phyloP scores from a whole-genome alignment of 768 basidiomycete species.

The Amanita brunnescens region DNA sequence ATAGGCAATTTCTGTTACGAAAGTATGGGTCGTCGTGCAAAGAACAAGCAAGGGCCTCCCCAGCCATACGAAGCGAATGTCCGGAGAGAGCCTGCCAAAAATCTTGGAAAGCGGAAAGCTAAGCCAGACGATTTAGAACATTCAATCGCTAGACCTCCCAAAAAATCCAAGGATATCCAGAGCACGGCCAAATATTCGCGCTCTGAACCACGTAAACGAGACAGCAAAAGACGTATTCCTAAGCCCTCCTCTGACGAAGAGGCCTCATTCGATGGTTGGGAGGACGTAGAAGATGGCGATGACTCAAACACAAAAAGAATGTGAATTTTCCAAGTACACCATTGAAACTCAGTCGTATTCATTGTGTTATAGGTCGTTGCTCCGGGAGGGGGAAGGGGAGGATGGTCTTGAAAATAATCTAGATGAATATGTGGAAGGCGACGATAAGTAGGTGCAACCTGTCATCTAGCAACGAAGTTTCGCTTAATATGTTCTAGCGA shows the following conservation, averaged over 20 bases:
- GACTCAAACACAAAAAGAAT: slow-evolving; percentile 30
- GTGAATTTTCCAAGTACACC: not conserved
- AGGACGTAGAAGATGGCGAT: slow-evolving; percentile 45
- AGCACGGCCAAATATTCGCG: slow-evolving; percentile 12
- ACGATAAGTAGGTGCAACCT: slow-evolving; percentile 28
- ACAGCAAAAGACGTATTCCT: slow-evolving; percentile 19
- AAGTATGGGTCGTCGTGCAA: slow-evolving; percentile 75
- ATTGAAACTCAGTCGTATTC: slow-evolving; percentile 6
- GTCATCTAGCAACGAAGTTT: not conserved
- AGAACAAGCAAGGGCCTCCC: slow-evolving; percentile 75
- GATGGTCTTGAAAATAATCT: slow-evolving; percentile 33
- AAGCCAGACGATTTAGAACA: slow-evolving; percentile 26
- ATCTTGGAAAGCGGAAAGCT: slow-evolving; percentile 70
- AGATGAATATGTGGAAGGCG: slow-evolving; percentile 43
- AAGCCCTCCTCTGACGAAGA: slow-evolving; percentile 17
- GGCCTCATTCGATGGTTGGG: slow-evolving; percentile 48
- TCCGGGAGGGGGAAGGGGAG: slow-evolving; percentile 38
- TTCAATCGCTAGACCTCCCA: slow-evolving; percentile 27
- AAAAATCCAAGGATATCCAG: slow-evolving; percentile 26
- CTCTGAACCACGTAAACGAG: slow-evolving; percentile 23
- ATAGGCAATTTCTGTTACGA: not conserved
- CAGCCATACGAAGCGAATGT: slow-evolving; percentile 40
- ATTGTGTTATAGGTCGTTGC: slow-evolving; percentile 30
- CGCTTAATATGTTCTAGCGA: slow-evolving; percentile 25
- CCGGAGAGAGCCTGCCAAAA: slow-evolving; percentile 35